Evolutionary conservation across 768 basidiomycete genomes (phyloP), one percentile per base, ranked within the genome.

Genomic region (Podaxis sp.): DNA sequence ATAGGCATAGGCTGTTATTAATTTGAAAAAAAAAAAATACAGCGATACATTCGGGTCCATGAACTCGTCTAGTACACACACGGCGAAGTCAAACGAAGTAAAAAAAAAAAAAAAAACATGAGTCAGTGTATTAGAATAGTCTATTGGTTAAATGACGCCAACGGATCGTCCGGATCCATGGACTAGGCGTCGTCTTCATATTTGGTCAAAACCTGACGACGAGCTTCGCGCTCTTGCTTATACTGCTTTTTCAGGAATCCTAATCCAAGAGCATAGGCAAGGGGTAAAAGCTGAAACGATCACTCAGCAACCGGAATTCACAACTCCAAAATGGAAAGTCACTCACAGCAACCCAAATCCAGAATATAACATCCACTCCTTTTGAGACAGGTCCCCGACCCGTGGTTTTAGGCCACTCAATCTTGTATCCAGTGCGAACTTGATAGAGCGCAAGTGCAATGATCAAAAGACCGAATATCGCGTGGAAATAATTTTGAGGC

Each of bases 401-500:
- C 2, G 81, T 82, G 17, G 72, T 72, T 26, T 62, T 69, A 0
- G 77, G 74, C 86, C 86, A 88, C 69, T 87, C 85, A 6, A 58
- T 53, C 33, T 73, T 71, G 68, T 76, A 84, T 2, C 84, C 84
- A 17, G 72, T 73, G 51, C 78, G 73, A 15, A 82, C 82, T 70
- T 86, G 82, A 64, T 78, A 84, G 50, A 82, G 73, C 26, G 83
- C 76, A 10, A 85, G 72, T 6, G 68, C 81, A 57, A 88, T 78
- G 54, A 83, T 79, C 10, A 76, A 52, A 33, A 87, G 67, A 0
- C 87, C 87, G 0, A 87, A 59, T 13, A 84, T 62, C 12, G 83
- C 86, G 66, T 89, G 87, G 28, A 80, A 33, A 69, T 85, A 87
- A 68, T 89, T 87, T 65, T 81, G 86, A 50, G 77, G 70, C 7